These are phyloP conservation scores for Elsinoe batatas DNA, from an alignment of 2,329 filamentous ascomycete species.

Conservation along the genomic window DNA sequence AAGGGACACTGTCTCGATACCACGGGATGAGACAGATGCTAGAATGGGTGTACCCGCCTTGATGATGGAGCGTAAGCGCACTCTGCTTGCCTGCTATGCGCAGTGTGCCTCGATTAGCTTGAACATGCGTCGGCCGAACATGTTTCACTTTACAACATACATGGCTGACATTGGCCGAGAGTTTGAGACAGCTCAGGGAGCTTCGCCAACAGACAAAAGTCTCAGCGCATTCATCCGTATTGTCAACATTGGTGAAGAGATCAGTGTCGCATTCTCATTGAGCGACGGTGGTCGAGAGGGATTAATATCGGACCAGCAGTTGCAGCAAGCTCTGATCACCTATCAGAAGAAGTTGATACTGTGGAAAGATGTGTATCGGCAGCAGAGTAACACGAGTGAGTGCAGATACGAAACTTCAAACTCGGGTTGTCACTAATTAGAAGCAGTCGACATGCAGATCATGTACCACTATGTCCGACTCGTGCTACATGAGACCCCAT, in stretches of 20 bases:
- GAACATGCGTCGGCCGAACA: constrained; percentile 50
- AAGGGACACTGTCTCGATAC: constrained; percentile 2
- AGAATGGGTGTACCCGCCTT: not conserved
- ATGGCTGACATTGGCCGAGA: constrained; percentile 51
- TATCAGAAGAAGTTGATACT: constrained; percentile 56
- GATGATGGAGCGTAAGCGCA: constrained; percentile 30
- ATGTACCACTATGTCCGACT: constrained; percentile 57
- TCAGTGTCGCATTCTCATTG: constrained; percentile 59
- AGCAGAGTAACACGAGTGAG: constrained; percentile 36
- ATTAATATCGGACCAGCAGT: not conserved
- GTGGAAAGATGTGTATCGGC: constrained; percentile 57
- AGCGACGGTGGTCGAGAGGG: constrained; percentile 32
- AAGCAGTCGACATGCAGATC: constrained; percentile 32
- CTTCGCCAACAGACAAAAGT: constrained; percentile 47
- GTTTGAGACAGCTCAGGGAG: constrained; percentile 45
- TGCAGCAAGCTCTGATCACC: constrained; percentile 43
- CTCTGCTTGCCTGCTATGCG: constrained; percentile 52
- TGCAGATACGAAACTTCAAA: constrained; percentile 32
- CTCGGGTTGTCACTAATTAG: constrained; percentile 16
- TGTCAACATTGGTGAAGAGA: constrained; percentile 57
- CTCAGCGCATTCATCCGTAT: constrained; percentile 52
- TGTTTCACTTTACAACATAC: constrained; percentile 51
- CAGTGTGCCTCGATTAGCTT: constrained; percentile 51
- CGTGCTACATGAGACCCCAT: constrained; percentile 66
- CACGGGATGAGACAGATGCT: constrained; percentile 1